These are phyloP conservation scores for Chamaecyparis obtusa DNA, from an alignment of 75 land plant species.

Conservation along the genomic window DNA sequence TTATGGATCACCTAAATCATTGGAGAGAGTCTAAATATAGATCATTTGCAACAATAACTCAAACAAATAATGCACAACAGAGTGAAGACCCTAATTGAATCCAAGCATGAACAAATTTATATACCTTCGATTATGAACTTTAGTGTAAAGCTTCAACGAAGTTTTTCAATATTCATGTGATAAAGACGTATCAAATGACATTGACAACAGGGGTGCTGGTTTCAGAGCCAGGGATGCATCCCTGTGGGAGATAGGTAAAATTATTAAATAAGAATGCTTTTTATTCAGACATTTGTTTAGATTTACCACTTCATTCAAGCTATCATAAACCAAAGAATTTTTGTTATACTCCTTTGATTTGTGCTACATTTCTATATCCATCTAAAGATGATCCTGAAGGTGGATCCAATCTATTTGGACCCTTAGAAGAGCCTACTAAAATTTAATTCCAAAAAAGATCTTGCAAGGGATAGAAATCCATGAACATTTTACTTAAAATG, in stretches of 20 bases:
- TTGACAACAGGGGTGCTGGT: no score
- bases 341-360: background rate
- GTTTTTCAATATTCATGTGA: background rate
- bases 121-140: background rate
- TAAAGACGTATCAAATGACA: background rate
- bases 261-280: background rate
- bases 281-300: background rate
- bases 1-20: background rate
- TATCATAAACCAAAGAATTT: background rate
- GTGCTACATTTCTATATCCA: background rate
- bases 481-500: background rate
- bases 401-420: background rate
- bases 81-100: background rate
- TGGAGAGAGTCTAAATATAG: background rate
- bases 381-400: background rate
- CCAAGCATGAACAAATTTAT: background rate
- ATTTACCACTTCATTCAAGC: no score
- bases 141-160: background rate
- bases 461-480: background rate
- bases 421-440: background rate
- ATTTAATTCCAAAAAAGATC: background rate
- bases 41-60: background rate
- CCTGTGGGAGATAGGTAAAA: background rate
- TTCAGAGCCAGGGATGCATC: no score
- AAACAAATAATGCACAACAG: background rate